These are phyloP conservation scores for Neonectria neomacrospora DNA, from an alignment of 2,329 filamentous ascomycete genomes.

Conservation along the genomic window DNA sequence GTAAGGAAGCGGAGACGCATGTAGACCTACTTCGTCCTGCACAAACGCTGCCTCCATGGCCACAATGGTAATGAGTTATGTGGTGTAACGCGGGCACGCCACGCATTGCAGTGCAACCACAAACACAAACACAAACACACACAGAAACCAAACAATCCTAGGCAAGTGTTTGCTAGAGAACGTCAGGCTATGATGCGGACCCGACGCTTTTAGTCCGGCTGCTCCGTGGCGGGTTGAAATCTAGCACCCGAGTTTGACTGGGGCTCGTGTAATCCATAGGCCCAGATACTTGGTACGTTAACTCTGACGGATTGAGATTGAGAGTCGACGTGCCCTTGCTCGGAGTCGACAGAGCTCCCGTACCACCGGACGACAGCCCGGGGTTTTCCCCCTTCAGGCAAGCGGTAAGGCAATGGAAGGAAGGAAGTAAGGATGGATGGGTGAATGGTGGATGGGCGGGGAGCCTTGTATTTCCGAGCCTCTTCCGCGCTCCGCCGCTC, in stretches of 20 bases:
- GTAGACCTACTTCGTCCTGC: background rate
- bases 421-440: conserved; percentile 12
- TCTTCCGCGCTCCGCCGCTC: conserved; percentile 7
- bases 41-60: background rate
- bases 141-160: conserved; percentile 3
- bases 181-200: background rate
- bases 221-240: background rate
- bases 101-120: conserved; percentile 16
- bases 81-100: conserved; percentile 17
- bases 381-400: conserved; percentile 14
- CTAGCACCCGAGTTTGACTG: background rate
- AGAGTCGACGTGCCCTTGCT: background rate
- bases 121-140: background rate
- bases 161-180: conserved; percentile 6
- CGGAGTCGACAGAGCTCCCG: conserved; percentile 13
- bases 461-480: conserved; percentile 22
- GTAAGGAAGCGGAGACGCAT: conserved; percentile 6
- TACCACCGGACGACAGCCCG: conserved; percentile 13
- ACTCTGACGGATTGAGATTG: background rate
- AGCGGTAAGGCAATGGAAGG: conserved; percentile 18
- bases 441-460: background rate
- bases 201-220: background rate
- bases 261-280: background rate
- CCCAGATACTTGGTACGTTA: too few relatives aligned
- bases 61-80: conserved; percentile 9